These are phyloP conservation scores for Aristolochia californica DNA, from an alignment of 164 flowering plant genomes.

Conservation along the genomic window DNA sequence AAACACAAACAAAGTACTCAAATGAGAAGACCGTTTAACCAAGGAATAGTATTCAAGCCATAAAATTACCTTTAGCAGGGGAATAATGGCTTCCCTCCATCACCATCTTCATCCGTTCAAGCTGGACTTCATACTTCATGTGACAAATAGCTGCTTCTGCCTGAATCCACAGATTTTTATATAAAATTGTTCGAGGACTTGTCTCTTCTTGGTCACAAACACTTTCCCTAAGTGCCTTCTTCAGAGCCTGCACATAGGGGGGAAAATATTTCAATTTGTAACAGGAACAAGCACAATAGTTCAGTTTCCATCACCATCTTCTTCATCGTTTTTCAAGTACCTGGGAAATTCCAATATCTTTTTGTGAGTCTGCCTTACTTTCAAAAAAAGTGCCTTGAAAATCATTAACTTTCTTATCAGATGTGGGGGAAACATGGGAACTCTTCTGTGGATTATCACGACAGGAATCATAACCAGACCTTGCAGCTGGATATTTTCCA, in stretches of 20 bases:
- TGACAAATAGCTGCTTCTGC: conserved; percentile 84
- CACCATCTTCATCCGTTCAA: conserved; percentile 18
- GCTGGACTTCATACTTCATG: conserved; percentile 46
- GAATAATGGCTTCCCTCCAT: conserved; percentile 3
- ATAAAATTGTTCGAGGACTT: conserved; percentile 35
- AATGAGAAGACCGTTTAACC: no score
- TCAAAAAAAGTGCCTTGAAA: no score
- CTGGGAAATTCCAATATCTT: not conserved
- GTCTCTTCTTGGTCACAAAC: conserved; percentile 31
- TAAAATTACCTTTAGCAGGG: conserved; percentile 3
- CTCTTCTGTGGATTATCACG: no score
- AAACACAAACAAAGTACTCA: no score
- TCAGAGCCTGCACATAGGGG: conserved; percentile 39
- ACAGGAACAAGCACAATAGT: not conserved
- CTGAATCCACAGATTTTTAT: conserved; percentile 82
- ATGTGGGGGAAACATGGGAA: no score
- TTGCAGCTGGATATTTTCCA: no score
- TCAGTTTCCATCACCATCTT: not conserved
- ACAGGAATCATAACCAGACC: no score
- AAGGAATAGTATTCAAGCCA: no score
- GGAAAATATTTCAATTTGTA: no score
- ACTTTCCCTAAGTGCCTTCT: conserved; percentile 45
- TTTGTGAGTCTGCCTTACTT: no score
- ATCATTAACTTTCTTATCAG: no score
- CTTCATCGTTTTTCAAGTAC: not conserved